A percentile compares a stretch with the other conserved stretches of the same genome.
Evolutionary conservation across 345 rosid genomes (phyloP).

Genomic region (Bruguiera parviflora): DNA sequence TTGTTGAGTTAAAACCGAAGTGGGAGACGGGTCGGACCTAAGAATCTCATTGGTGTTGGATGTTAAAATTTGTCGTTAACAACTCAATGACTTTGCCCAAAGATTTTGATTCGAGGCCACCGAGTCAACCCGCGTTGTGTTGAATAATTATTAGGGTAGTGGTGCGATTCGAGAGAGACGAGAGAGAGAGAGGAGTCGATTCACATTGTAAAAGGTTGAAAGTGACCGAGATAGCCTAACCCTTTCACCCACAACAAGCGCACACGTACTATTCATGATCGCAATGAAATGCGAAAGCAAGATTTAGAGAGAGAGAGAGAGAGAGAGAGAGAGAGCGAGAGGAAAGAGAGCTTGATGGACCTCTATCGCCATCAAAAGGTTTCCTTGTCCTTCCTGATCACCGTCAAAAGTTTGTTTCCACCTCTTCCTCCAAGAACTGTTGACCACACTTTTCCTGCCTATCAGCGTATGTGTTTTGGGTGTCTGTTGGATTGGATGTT

Average conservation of each 20-base stretch:
- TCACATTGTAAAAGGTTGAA: slow-evolving; percentile 56
- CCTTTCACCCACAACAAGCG: slow-evolving; percentile 45
- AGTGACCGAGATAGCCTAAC: slow-evolving; percentile 37
- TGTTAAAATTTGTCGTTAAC: too few relatives aligned
- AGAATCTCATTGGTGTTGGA: too few relatives aligned
- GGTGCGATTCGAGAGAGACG: not conserved
- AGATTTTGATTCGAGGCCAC: too few relatives aligned
- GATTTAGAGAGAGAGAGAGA: not conserved
- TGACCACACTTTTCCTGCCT: too few relatives aligned
- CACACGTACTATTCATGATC: slow-evolving; percentile 40
- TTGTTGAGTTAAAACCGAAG: too few relatives aligned
- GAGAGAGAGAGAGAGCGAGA: too few relatives aligned
- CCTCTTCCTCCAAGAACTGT: too few relatives aligned
- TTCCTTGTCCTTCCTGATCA: not conserved
- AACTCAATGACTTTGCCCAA: too few relatives aligned
- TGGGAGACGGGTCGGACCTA: too few relatives aligned
- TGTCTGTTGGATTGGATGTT: not conserved
- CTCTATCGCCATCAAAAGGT: not conserved
- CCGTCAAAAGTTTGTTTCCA: too few relatives aligned
- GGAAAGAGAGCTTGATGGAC: too few relatives aligned
- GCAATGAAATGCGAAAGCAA: slow-evolving; percentile 3
- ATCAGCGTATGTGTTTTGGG: not conserved
- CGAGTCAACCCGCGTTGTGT: too few relatives aligned
- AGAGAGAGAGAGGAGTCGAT: slow-evolving; percentile 14
- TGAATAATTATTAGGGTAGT: not conserved